phyloP scores from a whole-genome alignment of 2,329 filamentous ascomycete species.

The Aspergillus udagawae region DNA sequence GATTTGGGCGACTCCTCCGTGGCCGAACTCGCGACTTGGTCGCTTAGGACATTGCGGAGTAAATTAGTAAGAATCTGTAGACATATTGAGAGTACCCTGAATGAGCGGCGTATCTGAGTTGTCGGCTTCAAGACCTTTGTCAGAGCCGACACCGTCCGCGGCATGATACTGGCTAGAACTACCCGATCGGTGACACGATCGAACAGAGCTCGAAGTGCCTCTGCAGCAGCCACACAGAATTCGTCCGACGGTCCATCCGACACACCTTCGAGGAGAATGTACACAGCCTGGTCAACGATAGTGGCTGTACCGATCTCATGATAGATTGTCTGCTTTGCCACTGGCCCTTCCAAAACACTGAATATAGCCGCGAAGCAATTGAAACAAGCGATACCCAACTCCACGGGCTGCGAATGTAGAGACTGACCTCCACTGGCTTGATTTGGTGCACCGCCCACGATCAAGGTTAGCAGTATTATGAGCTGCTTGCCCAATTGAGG shows the following conservation, averaged over 20 bases:
- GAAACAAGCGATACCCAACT: constrained; percentile 69
- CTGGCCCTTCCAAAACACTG: constrained; percentile 49
- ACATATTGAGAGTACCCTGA: constrained; percentile 60
- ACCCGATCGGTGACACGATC: constrained; percentile 64
- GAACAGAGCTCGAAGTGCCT: constrained; percentile 61
- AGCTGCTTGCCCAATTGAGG: constrained; percentile 76
- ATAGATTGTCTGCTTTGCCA: constrained; percentile 42
- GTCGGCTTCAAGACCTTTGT: constrained; percentile 70
- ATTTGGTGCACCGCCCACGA: constrained; percentile 69
- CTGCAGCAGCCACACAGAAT: constrained; percentile 68
- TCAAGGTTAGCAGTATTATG: constrained; percentile 75
- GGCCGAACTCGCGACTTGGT: constrained; percentile 28
- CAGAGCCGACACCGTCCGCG: constrained; percentile 78
- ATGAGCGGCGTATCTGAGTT: constrained; percentile 56
- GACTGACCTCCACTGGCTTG: constrained; percentile 34
- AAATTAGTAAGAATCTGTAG: constrained; percentile 55
- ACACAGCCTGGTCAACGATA: constrained; percentile 75
- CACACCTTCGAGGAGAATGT: constrained; percentile 72
- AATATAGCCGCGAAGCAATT: constrained; percentile 66
- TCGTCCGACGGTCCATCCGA: constrained; percentile 59
- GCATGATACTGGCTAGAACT: constrained; percentile 80
- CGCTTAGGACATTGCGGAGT: constrained; percentile 45
- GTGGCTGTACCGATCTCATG: constrained; percentile 62
- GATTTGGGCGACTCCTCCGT: constrained; percentile 17
- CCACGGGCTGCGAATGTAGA: constrained; percentile 54